Conservation (phyloP, 441 rosid genomes). For the Populus trichocarpa region DNA sequence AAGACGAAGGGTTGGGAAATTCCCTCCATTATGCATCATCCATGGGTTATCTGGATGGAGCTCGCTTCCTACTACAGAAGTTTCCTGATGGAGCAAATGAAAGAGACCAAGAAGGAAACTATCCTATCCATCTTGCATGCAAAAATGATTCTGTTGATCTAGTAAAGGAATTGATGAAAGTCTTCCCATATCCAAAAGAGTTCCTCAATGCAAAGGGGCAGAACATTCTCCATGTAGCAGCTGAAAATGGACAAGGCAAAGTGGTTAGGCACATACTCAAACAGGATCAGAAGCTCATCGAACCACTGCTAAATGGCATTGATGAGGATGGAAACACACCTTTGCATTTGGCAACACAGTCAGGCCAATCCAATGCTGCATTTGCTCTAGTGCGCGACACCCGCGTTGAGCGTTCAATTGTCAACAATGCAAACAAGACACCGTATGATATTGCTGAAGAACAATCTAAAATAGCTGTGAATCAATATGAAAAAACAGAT, state of each 20-base stretch:
- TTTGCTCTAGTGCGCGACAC: not conserved
- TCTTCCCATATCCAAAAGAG: not conserved
- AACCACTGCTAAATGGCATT: conserved; percentile 15
- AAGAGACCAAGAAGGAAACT: too few relatives aligned
- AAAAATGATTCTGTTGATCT: conserved; percentile 13
- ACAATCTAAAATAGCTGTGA: not conserved
- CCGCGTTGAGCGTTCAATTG: not conserved
- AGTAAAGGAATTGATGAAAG: conserved; percentile 17
- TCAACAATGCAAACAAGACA: not conserved
- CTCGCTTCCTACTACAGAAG: not conserved
- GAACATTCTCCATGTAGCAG: conserved; percentile 29
- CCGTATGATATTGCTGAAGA: not conserved
- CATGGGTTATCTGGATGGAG: not conserved
- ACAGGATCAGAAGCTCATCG: not conserved
- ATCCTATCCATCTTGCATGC: too few relatives aligned
- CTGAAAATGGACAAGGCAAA: conserved; percentile 4
- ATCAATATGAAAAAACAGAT: not conserved
- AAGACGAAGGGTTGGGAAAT: not conserved
- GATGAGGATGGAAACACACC: conserved; percentile 35
- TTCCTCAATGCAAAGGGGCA: not conserved
- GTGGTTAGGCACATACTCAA: conserved; percentile 5
- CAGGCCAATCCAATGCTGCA: not conserved
- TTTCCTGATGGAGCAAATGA: not conserved
- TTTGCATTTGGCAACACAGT: conserved; percentile 30
- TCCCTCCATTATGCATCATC: conserved; percentile 6